A percentile compares a stretch with the other conserved stretches of the same genome.
Conservation (phyloP, 1,139 yeast genomes). For the Hanseniaspora sp. region DNA sequence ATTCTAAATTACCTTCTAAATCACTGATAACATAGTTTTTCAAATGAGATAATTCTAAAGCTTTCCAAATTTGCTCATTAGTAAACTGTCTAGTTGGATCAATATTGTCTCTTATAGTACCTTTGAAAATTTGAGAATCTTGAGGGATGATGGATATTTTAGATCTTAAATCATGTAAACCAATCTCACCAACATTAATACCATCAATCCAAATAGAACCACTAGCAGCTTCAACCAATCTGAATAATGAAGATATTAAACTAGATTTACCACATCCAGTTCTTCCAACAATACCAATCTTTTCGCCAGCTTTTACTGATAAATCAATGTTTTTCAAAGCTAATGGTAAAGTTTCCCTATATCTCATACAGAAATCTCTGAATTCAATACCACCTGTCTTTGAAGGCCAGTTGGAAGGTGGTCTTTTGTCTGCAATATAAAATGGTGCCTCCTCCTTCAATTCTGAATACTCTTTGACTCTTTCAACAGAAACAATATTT, state of each 20-base stretch:
- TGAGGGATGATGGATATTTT: conserved; percentile 87
- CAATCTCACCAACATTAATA: conserved; percentile 57
- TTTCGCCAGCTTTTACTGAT: conserved; percentile 63
- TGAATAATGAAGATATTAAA: conserved; percentile 74
- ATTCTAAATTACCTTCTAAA: conserved; percentile 56
- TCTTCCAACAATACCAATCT: conserved; percentile 89
- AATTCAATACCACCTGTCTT: conserved; percentile 59
- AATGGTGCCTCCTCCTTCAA: conserved; percentile 75
- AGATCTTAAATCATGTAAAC: conserved; percentile 74
- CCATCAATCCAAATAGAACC: conserved; percentile 72
- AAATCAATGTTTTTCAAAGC: conserved; percentile 65
- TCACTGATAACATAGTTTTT: conserved; percentile 50
- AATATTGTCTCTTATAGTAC: conserved; percentile 74
- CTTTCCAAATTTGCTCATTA: conserved; percentile 78
- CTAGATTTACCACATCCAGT: conserved; percentile 98
- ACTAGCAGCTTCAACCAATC: conserved; percentile 69
- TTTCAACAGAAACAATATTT: conserved; percentile 90
- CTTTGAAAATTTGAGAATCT: conserved; percentile 93
- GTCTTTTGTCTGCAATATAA: conserved; percentile 57
- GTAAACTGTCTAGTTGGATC: conserved; percentile 66
- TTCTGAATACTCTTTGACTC: conserved; percentile 75
- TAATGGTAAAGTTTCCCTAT: conserved; percentile 72
- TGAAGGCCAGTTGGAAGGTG: conserved; percentile 63
- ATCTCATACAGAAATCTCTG: conserved; percentile 66
- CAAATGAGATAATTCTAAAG: conserved; percentile 74